These are phyloP conservation scores for Sindora glabra DNA, from an alignment of 306 rosid species.

Conservation along the genomic window DNA sequence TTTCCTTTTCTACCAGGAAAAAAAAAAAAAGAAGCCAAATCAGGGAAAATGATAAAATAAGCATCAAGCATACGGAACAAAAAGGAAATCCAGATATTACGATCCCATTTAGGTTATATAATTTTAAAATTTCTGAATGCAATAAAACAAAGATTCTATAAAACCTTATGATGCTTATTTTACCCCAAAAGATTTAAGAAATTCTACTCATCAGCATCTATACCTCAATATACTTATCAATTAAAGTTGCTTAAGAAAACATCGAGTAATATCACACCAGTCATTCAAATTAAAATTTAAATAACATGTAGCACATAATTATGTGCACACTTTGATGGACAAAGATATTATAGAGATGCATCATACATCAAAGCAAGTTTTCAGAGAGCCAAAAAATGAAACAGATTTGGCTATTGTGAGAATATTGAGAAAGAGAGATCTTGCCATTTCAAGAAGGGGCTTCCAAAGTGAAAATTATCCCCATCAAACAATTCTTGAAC, in stretches of 20 bases:
- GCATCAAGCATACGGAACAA: neutral
- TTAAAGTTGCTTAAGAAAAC: no score
- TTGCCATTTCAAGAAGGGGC: constrained; percentile 67
- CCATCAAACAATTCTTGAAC: constrained; percentile 63
- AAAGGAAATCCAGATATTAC: no score
- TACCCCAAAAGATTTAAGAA: neutral
- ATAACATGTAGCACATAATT: no score
- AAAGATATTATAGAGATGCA: no score
- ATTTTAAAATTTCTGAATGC: neutral
- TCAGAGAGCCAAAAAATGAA: no score
- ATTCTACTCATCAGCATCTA: neutral
- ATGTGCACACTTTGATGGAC: no score
- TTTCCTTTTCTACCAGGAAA: no score
- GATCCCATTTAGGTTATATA: neutral
- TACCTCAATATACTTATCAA: constrained; percentile 6
- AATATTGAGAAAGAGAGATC: constrained; percentile 27
- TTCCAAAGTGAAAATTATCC: constrained; percentile 72
- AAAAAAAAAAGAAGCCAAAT: no score
- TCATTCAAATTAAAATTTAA: no score
- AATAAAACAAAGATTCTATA: neutral
- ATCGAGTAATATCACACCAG: no score
- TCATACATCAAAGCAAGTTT: no score
- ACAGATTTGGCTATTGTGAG: neutral
- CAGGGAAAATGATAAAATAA: neutral
- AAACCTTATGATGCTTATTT: neutral